Evolutionary conservation across 2,329 filamentous ascomycete genomes (phyloP).

Genomic region (Aspergillus awamori): DNA sequence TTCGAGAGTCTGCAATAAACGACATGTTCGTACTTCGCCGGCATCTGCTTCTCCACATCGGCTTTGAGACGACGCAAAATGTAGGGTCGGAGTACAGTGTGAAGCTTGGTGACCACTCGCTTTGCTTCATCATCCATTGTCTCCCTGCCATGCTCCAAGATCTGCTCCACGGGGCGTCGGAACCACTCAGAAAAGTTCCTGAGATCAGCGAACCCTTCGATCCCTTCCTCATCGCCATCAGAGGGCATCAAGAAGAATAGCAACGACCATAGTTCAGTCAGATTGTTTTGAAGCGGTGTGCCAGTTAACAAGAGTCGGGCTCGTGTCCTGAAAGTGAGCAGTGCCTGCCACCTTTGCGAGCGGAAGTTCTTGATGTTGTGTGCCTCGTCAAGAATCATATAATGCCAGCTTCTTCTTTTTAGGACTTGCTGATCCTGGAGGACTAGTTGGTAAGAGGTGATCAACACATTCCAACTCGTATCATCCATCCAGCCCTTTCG

Average conservation of each 20-base stretch:
- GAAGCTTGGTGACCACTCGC: conserved; percentile 87
- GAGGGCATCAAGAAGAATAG: conserved; percentile 96
- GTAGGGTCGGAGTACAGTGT: conserved; percentile 91
- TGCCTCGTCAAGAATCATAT: conserved; percentile 96
- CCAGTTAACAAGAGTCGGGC: conserved; percentile 86
- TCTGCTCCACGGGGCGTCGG: conserved; percentile 91
- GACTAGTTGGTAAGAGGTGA: conserved; percentile 96
- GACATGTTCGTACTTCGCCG: conserved; percentile 95
- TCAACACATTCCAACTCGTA: conserved; percentile 93
- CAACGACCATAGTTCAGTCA: conserved; percentile 95
- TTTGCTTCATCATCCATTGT: conserved; percentile 93
- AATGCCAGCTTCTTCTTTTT: conserved; percentile 91
- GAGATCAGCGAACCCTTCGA: conserved; percentile 90
- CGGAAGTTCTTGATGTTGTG: conserved; percentile 99
- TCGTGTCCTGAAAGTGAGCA: conserved; percentile 90
- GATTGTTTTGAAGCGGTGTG: conserved; percentile 93
- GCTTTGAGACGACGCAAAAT: conserved; percentile 87
- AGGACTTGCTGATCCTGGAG: conserved; percentile 93
- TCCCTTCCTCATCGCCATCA: conserved; percentile 70
- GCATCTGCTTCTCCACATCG: conserved; percentile 99
- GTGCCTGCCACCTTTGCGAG: conserved; percentile 92
- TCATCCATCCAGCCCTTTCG: conserved; percentile 92
- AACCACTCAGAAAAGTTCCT: conserved; percentile 97
- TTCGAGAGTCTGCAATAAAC: conserved; percentile 95
- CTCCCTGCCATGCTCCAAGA: conserved; percentile 89